Base-by-base conservation (phyloP, 805 yeast species). In the Kregervanrija fluxuum region DNA sequence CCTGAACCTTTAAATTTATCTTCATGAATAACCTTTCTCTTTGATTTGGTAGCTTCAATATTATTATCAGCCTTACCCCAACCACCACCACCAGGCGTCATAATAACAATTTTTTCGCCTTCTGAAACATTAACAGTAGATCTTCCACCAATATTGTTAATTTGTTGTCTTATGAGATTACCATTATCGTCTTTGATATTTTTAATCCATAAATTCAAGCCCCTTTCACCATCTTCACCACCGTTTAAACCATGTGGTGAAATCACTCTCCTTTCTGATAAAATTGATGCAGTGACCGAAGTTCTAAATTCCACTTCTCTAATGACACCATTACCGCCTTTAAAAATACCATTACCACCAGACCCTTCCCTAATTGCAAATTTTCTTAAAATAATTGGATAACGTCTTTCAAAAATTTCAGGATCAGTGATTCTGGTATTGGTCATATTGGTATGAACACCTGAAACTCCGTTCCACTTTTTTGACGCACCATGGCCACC, bases 381-480 rank as follows among this genome's bases (percentile, higher is more conserved):
- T 57, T 85, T 82, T 46, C 75, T 78, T 31, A 89, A 63, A 8
- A 89, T 65, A 8, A 86, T 90, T 0, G 97, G 96, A 57, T 89
- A 89, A 42, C 96, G 69, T 60, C 84, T 81, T 61, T 89, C 96
- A 57, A 89, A 82, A 11, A 89, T 74, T 63, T 89, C 97, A 5
- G 89, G 82, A 60, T 89, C 97, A 0, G 97, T 89, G 64, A 89
- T 86, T 57, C 95, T 73, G 2, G 97, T 89, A 64, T 89, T 89
- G 28, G 96, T 90, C 82, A 91, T 89, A 61, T 89, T 93, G 5
- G 95, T 85, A 56, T 89, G 96, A 3, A 89, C 95, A n/a, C 87
- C 96, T 48, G 82, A 75, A 42, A 82, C 83, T 38, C 96, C 96
- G 54, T 83, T 66, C 90, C 95, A 88, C 2, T 80, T 79, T 1